Evolutionary conservation across 306 rosid genomes (phyloP).

Genomic region (Corylus heterophylla): DNA sequence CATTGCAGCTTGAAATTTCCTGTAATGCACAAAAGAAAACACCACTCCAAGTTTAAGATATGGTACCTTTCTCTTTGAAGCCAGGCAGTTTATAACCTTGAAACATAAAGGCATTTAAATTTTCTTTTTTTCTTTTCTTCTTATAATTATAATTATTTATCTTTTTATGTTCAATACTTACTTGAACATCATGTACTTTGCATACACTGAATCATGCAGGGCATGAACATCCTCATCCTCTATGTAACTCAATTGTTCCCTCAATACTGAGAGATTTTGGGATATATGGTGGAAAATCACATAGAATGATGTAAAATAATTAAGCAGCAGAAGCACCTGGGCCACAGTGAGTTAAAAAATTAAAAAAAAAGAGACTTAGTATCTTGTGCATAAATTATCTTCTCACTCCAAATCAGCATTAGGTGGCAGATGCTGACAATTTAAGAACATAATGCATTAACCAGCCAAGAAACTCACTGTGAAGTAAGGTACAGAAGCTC

Average conservation of each 20-base stretch:
- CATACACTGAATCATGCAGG: conserved; percentile 77
- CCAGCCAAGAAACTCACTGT: conserved; percentile 54
- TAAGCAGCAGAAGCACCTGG: conserved; percentile 85
- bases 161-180: conserved; percentile 33
- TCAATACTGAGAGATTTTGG: conserved; percentile 67
- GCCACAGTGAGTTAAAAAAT: conserved; percentile 15
- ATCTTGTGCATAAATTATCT: conserved; percentile 18
- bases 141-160: not conserved
- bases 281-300: conserved; percentile 85
- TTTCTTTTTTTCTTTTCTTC: not conserved
- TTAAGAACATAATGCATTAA: conserved; percentile 3
- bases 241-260: conserved; percentile 72
- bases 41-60: conserved; percentile 17
- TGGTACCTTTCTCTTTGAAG: conserved; percentile 12
- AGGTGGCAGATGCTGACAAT: conserved; percentile 4
- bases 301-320: conserved; percentile 74
- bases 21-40: conserved; percentile 33
- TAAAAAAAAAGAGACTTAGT: conserved; percentile 22
- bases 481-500: conserved; percentile 90
- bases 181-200: conserved; percentile 93
- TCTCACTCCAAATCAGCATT: not conserved
- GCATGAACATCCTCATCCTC: conserved; percentile 70
- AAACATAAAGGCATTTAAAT: conserved; percentile 10
- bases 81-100: not conserved
- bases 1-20: conserved; percentile 96